phyloP scores from a whole-genome alignment of 139 green algal species.

The Chlorella sp. region DNA sequence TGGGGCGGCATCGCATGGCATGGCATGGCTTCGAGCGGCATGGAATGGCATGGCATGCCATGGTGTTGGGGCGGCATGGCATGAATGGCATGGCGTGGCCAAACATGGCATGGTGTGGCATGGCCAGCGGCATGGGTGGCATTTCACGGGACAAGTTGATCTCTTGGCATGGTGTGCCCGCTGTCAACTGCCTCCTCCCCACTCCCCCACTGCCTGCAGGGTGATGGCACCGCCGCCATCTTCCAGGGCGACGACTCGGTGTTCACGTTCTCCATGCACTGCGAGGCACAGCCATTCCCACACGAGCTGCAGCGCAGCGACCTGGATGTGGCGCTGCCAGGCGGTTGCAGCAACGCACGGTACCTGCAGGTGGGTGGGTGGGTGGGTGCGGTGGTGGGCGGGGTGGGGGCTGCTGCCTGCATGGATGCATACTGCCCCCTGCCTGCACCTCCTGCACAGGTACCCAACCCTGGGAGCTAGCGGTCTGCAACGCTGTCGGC shows the following conservation, averaged over 20 bases:
- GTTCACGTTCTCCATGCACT: slow-evolving; percentile 70
- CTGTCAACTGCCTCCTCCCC: not conserved
- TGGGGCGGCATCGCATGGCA: no score
- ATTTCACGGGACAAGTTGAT: no score
- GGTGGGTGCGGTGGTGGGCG: not conserved
- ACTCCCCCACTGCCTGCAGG: slow-evolving; percentile 7
- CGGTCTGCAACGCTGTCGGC: not conserved
- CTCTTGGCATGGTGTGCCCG: not conserved
- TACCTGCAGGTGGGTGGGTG: slow-evolving; percentile 31
- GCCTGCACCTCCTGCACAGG: not conserved
- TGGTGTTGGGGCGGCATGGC: no score
- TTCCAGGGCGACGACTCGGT: slow-evolving; percentile 48
- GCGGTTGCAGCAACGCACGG: slow-evolving; percentile 33
- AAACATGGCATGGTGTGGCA: no score
- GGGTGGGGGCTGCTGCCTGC: not conserved
- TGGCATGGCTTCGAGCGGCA: no score
- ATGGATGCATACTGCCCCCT: not conserved
- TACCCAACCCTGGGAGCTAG: not conserved
- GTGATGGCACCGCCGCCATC: slow-evolving; percentile 53
- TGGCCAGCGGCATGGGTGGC: no score
- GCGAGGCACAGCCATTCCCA: slow-evolving; percentile 58
- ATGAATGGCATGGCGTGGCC: no score
- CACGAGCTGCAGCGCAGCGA: slow-evolving; percentile 29
- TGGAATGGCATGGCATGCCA: no score
- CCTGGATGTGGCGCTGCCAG: slow-evolving; percentile 54